phyloP scores from a whole-genome alignment of 1,139 yeast species.

The Yamadazyma epiphylla region DNA sequence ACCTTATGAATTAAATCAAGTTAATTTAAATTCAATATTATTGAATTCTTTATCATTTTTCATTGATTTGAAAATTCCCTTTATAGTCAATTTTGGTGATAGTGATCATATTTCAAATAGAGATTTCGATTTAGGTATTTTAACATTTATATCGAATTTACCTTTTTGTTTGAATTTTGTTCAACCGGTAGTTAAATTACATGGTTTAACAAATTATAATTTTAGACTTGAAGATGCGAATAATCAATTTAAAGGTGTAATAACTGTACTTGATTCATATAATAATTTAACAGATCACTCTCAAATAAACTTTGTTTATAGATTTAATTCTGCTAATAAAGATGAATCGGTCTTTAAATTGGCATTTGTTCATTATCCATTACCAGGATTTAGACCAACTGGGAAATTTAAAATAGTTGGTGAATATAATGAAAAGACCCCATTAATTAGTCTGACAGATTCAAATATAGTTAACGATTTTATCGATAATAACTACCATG shows the following conservation, averaged over 20 bases:
- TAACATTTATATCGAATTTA: constrained; percentile 24
- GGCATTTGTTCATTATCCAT: constrained; percentile 49
- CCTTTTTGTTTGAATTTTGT: constrained; percentile 36
- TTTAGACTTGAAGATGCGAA: constrained; percentile 16
- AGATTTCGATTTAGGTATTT: constrained; percentile 11
- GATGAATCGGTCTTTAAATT: constrained; percentile 21
- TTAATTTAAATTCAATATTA: constrained; percentile 19
- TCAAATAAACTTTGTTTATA: constrained; percentile 27
- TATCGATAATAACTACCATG: constrained; percentile 35
- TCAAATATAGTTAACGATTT: constrained; percentile 34
- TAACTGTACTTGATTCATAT: constrained; percentile 35
- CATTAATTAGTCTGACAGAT: constrained; percentile 31
- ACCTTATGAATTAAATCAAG: background rate
- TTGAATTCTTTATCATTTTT: constrained; percentile 36
- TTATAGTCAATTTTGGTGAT: constrained; percentile 41
- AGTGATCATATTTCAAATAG: constrained; percentile 14
- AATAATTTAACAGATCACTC: constrained; percentile 24
- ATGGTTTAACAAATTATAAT: constrained; percentile 39
- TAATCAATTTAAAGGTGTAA: constrained; percentile 18
- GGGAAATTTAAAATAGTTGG: constrained; percentile 50
- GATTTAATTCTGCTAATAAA: constrained; percentile 14
- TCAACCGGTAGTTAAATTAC: constrained; percentile 9
- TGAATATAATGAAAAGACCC: constrained; percentile 42
- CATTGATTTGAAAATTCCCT: constrained; percentile 26
- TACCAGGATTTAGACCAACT: constrained; percentile 48